Percentiles rank a stretch among this genome's conserved stretches.
Conservation (phyloP, 192 early-diverging fungal species). For the Mortierella hygrophila region DNA sequence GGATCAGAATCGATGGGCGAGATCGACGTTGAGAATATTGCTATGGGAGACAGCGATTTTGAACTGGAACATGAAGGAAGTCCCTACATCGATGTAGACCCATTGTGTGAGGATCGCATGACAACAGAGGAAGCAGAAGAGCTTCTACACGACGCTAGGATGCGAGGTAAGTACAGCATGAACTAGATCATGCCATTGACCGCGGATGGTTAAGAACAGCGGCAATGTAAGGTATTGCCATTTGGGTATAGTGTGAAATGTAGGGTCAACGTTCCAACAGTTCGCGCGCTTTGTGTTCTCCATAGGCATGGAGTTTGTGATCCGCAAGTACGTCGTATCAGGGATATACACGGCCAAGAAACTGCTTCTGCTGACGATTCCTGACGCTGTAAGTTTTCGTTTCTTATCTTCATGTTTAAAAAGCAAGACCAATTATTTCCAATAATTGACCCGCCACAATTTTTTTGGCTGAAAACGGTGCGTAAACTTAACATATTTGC, state of each 20-base stretch:
- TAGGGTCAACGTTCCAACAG: background rate
- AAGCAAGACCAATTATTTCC: background rate
- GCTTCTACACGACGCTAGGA: slow-evolving; percentile 31
- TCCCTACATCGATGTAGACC: slow-evolving; percentile 37
- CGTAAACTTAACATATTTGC: background rate
- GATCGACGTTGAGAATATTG: slow-evolving; percentile 37
- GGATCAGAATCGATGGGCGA: slow-evolving; percentile 29
- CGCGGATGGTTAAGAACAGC: background rate
- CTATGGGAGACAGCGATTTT: slow-evolving; percentile 25
- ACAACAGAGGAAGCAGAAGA: slow-evolving; percentile 31
- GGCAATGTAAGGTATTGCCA: background rate
- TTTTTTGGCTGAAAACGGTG: background rate
- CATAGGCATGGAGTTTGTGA: slow-evolving; percentile 31
- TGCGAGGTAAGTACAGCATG: slow-evolving; percentile 23
- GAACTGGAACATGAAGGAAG: slow-evolving; percentile 30
- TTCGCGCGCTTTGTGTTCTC: background rate
- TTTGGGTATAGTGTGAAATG: background rate
- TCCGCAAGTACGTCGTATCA: slow-evolving; percentile 39
- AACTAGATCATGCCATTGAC: background rate
- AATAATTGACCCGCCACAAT: too few relatives aligned
- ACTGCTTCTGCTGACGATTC: slow-evolving; percentile 29
- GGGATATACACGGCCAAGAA: slow-evolving; percentile 32
- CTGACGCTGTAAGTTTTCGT: slow-evolving; percentile 10
- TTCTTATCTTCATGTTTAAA: background rate
- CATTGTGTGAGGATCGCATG: slow-evolving; percentile 29